A percentile compares a stretch with the other conserved stretches of the same genome.
These are phyloP conservation scores for Spergularia bocconei DNA, from an alignment of 148 eudicot genomes.

Conservation along the genomic window DNA sequence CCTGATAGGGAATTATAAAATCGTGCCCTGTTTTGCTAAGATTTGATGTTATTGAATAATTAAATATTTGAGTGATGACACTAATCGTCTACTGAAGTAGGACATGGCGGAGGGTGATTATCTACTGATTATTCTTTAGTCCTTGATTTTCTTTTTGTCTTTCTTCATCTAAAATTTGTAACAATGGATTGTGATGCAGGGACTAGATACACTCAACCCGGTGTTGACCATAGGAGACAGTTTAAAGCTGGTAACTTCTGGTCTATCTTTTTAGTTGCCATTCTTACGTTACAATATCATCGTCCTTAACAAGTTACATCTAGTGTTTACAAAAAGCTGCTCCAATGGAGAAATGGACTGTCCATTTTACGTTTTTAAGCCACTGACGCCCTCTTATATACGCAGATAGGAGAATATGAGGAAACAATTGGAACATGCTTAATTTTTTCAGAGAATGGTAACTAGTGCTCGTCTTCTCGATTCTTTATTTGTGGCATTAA, in stretches of 20 bases:
- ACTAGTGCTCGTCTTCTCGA: conserved; percentile 13
- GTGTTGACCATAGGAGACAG: conserved; percentile 59
- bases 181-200: conserved; percentile 45
- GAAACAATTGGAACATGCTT: conserved; percentile 86
- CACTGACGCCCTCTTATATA: neutral
- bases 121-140: neutral
- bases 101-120: neutral
- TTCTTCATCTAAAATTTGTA: neutral
- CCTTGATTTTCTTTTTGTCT: neutral
- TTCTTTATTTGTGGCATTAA: neutral
- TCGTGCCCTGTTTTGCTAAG: neutral
- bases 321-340: too few relatives aligned
- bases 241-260: conserved; percentile 51
- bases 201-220: conserved; percentile 73
- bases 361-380: neutral
- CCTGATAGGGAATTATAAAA: neutral
- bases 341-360: neutral
- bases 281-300: neutral
- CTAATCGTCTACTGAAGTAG: neutral
- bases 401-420: conserved; percentile 77
- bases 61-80: neutral
- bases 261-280: neutral
- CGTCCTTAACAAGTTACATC: neutral
- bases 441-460: conserved; percentile 62
- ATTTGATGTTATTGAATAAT: neutral